Base-by-base conservation (phyloP, 306 rosid species). In the Dryas octopetala region DNA sequence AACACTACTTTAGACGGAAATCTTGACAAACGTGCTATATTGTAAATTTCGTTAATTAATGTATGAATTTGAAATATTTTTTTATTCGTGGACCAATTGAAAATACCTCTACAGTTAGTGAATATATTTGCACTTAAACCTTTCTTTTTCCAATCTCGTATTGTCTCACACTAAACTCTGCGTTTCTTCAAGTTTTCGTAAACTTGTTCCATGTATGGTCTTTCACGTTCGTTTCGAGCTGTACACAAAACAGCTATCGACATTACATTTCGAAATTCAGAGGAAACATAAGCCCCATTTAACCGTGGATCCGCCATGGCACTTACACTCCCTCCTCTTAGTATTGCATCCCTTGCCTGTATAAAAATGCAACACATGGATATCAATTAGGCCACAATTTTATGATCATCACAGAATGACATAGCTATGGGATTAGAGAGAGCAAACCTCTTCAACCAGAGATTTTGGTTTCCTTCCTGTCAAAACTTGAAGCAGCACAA, bases 201-300 rank as follows among this genome's bases (percentile, higher is more conserved):
- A 32, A 61, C 44, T 5, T 61, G n/a, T 32, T 61, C 66, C 45
- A 61, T 61, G n/a, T 0, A 61, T 28, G 66, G 66, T 6, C 66
- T 32, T 28, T 28, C 45, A n/a, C 17, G 7, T 61, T 61, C 66
- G 10, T 7, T 61, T 13, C n/a, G 45, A 61, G 66, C 66, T 38
- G 66, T 61, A 23, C 44, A 61, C 32, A 9, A 1, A 61, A 61
- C 66, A 14, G 45, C 66, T 5, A 61, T 32, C 17, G 45, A 38
- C 45, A 61, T 11, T 14, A 32, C 45, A 13, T 61, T 61, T 61
- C 45, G 66, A 32, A 61, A 61, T 61, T 61, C 66, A 61, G 66
- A 32, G 66, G 66, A 13, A 61, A 61, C 66, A 61, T 61, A 60
- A 60, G 65, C 65, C 44, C 65, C 65, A 60, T 60, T 60, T 32